These are phyloP conservation scores for Rhododendron mucronatum DNA, from an alignment of 148 eudicot species.

Conservation along the genomic window DNA sequence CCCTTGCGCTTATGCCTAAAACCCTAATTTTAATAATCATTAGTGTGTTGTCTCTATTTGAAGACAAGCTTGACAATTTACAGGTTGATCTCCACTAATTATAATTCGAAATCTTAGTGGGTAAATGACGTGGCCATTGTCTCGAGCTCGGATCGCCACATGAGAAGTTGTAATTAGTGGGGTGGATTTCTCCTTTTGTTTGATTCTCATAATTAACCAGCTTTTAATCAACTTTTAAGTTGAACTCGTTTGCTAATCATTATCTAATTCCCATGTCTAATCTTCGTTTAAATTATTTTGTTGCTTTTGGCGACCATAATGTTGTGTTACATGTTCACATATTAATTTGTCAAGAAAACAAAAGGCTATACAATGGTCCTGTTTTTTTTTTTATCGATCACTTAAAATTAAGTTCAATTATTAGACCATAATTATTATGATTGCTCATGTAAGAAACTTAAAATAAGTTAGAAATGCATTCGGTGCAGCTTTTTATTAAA, in stretches of 20 bases:
- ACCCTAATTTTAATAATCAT: constrained; percentile 7
- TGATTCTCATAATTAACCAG: neutral
- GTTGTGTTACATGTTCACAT: neutral
- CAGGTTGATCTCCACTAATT: neutral
- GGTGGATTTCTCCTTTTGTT: neutral
- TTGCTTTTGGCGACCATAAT: neutral
- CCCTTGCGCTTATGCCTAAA: neutral
- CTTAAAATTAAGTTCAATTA: neutral
- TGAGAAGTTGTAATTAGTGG: neutral
- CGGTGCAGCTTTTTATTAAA: neutral
- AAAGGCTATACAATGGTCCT: neutral
- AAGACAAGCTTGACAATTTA: constrained; percentile 2
- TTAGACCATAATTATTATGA: neutral
- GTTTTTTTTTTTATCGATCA: neutral
- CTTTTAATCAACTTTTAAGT: neutral
- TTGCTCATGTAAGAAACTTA: neutral
- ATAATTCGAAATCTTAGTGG: neutral
- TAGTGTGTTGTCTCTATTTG: neutral
- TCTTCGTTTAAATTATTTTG: neutral
- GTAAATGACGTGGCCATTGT: constrained; percentile 10
- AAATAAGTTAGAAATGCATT: neutral
- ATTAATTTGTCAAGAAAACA: neutral
- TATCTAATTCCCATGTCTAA: neutral
- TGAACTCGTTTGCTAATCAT: constrained; percentile 17
- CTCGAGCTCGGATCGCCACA: constrained; percentile 16